Evolutionary conservation across 495 filamentous ascomycete species (phyloP).

Genomic region (Aspergillus campestris): DNA sequence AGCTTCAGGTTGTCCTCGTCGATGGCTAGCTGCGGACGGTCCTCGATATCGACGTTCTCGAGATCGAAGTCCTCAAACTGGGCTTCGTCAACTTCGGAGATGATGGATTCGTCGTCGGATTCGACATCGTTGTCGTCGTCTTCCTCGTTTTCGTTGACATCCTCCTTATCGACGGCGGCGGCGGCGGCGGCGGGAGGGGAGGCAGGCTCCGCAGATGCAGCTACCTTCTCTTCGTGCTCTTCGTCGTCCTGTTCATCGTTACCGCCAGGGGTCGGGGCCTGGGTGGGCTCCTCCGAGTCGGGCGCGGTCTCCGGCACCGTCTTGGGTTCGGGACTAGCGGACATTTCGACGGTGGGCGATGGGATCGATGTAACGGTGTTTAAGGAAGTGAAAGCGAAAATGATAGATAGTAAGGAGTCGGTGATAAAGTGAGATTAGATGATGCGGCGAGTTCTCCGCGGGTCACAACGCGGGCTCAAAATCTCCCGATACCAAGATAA

Average conservation of each 20-base stretch:
- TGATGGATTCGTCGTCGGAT: constrained; percentile 76
- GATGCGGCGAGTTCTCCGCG: too few relatives aligned
- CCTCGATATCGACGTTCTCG: constrained; percentile 63
- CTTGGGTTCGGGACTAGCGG: constrained; percentile 30
- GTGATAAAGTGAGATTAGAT: not conserved
- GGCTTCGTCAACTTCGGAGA: constrained; percentile 92
- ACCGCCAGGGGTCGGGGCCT: constrained; percentile 14
- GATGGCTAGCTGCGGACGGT: constrained; percentile 67
- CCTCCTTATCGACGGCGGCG: constrained; percentile 10
- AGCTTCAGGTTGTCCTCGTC: constrained; percentile 81
- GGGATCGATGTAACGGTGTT: too few relatives aligned
- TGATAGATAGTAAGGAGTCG: not conserved
- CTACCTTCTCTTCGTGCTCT: not conserved
- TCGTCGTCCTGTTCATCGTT: constrained; percentile 16
- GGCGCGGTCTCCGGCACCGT: constrained; percentile 17
- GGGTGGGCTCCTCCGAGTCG: constrained; percentile 7
- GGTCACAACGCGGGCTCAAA: too few relatives aligned
- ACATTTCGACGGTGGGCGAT: constrained; percentile 22
- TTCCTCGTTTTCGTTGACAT: constrained; percentile 8
- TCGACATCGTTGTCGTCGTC: constrained; percentile 28
- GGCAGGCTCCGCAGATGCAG: constrained; percentile 2
- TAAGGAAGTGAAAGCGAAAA: not conserved
- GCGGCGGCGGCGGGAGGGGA: constrained; percentile 5
- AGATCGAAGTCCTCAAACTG: constrained; percentile 91
- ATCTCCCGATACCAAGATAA: too few relatives aligned